Conservation (phyloP, 495 filamentous ascomycete species). For the Darksidea phi region DNA sequence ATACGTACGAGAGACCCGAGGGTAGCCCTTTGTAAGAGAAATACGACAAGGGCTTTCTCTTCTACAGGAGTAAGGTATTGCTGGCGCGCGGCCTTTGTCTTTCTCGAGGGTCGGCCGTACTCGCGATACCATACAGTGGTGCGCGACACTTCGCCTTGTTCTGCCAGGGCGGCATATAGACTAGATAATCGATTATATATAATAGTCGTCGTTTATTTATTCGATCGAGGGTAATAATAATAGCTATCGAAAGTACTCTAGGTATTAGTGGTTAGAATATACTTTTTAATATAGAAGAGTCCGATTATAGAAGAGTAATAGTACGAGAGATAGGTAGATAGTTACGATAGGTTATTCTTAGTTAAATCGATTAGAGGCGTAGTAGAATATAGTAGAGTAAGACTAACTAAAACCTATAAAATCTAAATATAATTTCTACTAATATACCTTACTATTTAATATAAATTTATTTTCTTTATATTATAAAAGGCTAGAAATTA, state of each 20-base stretch:
- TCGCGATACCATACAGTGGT: too few relatives aligned
- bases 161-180: too few relatives aligned
- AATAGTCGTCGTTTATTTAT: background rate
- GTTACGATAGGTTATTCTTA: background rate
- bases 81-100: too few relatives aligned
- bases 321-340: conserved; percentile 3
- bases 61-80: too few relatives aligned
- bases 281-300: conserved; percentile 1
- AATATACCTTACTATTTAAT: background rate
- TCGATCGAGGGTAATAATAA: conserved; percentile 5
- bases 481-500: background rate
- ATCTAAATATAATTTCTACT: background rate
- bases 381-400: conserved; percentile 1
- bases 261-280: conserved; percentile 3
- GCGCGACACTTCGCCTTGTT: too few relatives aligned
- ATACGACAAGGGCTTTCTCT: too few relatives aligned
- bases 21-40: too few relatives aligned
- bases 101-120: too few relatives aligned
- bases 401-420: conserved; percentile 5
- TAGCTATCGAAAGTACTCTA: conserved; percentile 1
- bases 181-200: too few relatives aligned
- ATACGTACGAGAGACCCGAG: too few relatives aligned
- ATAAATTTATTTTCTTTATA: conserved; percentile 1
- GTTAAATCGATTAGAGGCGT: background rate
- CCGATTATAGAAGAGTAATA: background rate